phyloP scores from a whole-genome alignment of 257 asterid species.

The Ballota nigra region DNA sequence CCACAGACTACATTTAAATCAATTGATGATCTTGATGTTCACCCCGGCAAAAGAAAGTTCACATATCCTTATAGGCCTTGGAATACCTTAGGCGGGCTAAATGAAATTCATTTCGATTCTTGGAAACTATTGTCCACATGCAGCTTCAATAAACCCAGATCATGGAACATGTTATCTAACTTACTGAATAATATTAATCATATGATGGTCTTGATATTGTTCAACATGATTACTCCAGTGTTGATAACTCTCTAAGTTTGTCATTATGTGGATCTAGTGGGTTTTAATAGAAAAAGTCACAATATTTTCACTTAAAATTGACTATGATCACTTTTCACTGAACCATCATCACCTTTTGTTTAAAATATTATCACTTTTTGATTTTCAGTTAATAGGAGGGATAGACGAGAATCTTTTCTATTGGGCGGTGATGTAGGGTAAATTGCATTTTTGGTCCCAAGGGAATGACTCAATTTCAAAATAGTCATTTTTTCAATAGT shows the following conservation, averaged over 20 bases:
- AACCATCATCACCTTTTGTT: no score
- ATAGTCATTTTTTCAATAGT: no score
- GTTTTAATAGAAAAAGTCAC: no score
- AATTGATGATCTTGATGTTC: not conserved
- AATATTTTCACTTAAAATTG: no score
- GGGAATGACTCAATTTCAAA: no score
- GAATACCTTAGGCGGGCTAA: not conserved
- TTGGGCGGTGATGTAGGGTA: no score
- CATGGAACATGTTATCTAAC: constrained; percentile 16
- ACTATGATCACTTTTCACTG: no score
- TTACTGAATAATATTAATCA: constrained; percentile 15
- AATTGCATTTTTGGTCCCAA: no score
- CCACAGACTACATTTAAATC: not conserved
- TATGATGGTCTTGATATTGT: constrained; percentile 21
- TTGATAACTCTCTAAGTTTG: constrained; percentile 50
- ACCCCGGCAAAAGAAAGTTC: not conserved
- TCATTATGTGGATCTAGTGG: constrained; percentile 36
- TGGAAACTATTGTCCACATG: constrained; percentile 21
- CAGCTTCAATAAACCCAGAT: constrained; percentile 19
- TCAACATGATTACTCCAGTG: constrained; percentile 30
- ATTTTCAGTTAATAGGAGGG: no score
- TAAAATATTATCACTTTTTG: no score
- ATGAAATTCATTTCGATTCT: not conserved
- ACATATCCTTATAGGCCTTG: not conserved
- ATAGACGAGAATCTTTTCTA: no score